Conservation (phyloP, 257 asterid species). For the Fraxinus cuspidata region DNA sequence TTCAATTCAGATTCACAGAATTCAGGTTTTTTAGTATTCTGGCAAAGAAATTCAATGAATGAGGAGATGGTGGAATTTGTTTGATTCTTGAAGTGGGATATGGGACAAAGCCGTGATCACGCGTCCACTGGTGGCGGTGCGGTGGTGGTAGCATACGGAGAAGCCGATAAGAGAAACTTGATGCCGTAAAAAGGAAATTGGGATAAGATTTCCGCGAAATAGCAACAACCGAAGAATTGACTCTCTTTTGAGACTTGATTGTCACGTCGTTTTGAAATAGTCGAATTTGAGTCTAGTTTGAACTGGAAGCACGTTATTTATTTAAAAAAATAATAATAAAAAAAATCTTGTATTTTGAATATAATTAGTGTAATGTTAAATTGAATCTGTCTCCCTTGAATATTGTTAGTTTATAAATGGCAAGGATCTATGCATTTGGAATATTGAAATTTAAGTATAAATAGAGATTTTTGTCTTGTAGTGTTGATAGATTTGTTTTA, state of each 20-base stretch:
- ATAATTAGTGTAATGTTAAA: too few species aligned
- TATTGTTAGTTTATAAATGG: too few species aligned
- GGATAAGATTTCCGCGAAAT: background rate
- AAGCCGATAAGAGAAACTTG: background rate
- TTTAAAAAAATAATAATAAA: too few species aligned
- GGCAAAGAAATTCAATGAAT: background rate
- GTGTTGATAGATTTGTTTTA: too few species aligned
- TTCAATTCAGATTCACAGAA: background rate
- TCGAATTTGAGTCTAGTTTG: background rate
- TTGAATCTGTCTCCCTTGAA: too few species aligned
- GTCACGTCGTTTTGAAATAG: background rate
- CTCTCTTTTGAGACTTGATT: background rate
- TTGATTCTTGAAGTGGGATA: background rate
- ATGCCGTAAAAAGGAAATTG: background rate
- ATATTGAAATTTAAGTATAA: too few species aligned
- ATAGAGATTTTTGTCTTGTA: too few species aligned
- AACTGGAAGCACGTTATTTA: too few species aligned
- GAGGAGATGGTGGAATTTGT: background rate
- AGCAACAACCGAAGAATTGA: background rate
- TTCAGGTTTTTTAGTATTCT: background rate
- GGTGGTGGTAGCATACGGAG: background rate
- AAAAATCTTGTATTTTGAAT: too few species aligned
- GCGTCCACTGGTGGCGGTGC: background rate
- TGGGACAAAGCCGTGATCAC: background rate
- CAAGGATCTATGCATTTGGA: too few species aligned